Percentiles rank a stretch among this genome's conserved stretches.
Conservation (phyloP, 2,329 filamentous ascomycete species). For the Neonectria faginata region DNA sequence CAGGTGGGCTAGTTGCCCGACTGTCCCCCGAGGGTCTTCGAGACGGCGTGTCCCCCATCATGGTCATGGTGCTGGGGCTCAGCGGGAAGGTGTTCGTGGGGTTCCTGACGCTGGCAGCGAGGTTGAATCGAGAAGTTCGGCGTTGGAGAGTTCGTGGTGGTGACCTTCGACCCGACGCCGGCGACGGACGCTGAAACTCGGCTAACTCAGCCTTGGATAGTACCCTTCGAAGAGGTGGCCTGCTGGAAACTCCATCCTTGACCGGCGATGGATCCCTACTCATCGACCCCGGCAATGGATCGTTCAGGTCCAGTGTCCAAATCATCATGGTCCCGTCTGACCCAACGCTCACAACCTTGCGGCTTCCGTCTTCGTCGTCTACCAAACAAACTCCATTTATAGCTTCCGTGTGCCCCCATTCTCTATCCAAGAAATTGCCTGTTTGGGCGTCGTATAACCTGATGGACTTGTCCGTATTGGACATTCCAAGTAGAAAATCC, state of each 20-base stretch:
- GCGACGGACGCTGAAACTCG: conserved; percentile 73
- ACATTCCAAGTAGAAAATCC: conserved; percentile 84
- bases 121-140: conserved; percentile 65
- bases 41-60: conserved; percentile 60
- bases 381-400: conserved; percentile 86
- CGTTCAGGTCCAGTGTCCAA: conserved; percentile 70
- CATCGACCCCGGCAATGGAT: conserved; percentile 54
- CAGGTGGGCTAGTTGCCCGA: conserved; percentile 61
- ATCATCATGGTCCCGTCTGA: conserved; percentile 87
- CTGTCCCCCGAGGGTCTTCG: conserved; percentile 60
- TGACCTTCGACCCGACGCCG: conserved; percentile 62
- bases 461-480: conserved; percentile 95
- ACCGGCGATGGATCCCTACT: conserved; percentile 67
- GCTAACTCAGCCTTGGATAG: conserved; percentile 89
- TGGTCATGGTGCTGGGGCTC: conserved; percentile 55
- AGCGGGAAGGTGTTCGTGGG: conserved; percentile 54
- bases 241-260: conserved; percentile 65
- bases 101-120: conserved; percentile 53
- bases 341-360: conserved; percentile 77
- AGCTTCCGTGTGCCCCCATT: conserved; percentile 95
- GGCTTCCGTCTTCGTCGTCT: conserved; percentile 66
- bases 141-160: conserved; percentile 66
- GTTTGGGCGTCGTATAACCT: conserved; percentile 85
- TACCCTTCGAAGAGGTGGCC: conserved; percentile 84
- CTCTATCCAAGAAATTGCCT: conserved; percentile 82